phyloP scores from a whole-genome alignment of 495 filamentous ascomycete species.

The Venustampulla echinocandica region DNA sequence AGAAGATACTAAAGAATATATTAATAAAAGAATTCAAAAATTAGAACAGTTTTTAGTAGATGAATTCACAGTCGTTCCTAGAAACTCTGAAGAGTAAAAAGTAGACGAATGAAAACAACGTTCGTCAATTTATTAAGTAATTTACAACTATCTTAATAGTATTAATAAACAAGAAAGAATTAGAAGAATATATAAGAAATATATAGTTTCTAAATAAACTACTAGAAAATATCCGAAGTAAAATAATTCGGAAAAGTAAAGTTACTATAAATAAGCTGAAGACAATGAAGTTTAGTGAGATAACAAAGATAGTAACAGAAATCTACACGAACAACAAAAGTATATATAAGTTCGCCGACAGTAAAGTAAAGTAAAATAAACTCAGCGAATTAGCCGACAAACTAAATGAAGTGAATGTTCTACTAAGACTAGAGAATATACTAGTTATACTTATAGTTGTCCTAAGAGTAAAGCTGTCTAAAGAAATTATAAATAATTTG shows the following conservation, averaged over 20 bases:
- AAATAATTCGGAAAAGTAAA: background rate
- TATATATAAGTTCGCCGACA: background rate
- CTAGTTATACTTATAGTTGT: background rate
- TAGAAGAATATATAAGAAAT: background rate
- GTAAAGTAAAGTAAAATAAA: background rate
- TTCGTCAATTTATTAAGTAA: background rate
- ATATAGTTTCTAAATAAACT: background rate
- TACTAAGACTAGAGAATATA: background rate
- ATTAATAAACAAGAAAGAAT: background rate
- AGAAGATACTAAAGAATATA: background rate
- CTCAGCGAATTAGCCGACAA: background rate
- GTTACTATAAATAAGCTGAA: background rate
- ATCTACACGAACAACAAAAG: background rate
- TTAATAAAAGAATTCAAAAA: background rate
- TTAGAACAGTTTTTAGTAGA: background rate
- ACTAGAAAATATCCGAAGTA: background rate
- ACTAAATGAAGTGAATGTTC: background rate
- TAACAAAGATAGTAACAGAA: background rate
- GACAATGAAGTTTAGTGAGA: background rate
- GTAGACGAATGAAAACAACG: background rate
- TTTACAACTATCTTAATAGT: background rate
- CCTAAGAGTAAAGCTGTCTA: background rate
- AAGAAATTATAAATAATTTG: background rate
- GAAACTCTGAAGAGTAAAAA: background rate
- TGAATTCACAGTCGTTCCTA: background rate